Conservation (phyloP, 805 yeast species). For the Zygoascus tannicola region DNA sequence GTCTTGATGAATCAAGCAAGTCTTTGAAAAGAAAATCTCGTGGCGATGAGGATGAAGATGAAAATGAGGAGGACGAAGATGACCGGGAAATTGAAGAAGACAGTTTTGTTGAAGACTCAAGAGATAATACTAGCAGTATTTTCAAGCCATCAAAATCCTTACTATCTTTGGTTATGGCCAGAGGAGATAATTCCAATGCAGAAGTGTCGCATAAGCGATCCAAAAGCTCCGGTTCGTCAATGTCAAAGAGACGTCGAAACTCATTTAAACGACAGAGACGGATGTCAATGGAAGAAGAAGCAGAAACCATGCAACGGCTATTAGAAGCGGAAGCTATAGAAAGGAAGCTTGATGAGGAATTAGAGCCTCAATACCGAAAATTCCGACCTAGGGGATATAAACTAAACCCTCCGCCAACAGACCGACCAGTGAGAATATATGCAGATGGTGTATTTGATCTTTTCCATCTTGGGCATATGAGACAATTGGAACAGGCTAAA, state of each 20-base stretch:
- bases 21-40: not conserved
- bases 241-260: not conserved
- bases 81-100: too few species aligned
- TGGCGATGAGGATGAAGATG: conserved; percentile 7
- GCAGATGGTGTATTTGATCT: conserved; percentile 98
- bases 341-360: conserved; percentile 46
- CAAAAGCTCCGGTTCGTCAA: not conserved
- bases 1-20: not conserved
- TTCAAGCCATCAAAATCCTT: not conserved
- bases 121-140: not conserved
- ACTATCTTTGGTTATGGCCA: conserved; percentile 1
- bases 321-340: conserved; percentile 35
- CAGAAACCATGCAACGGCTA: not conserved
- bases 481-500: conserved; percentile 93
- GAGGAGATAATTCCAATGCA: conserved; percentile 16
- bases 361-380: conserved; percentile 64
- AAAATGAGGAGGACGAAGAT: not conserved
- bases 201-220: conserved; percentile 10
- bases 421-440: conserved; percentile 83
- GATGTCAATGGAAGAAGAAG: not conserved
- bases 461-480: conserved; percentile 96
- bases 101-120: not conserved
- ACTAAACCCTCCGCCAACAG: conserved; percentile 75
- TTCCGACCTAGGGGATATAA: conserved; percentile 72
- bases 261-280: conserved; percentile 1